These are phyloP conservation scores for Fraxinus americana DNA, from an alignment of 257 asterid species.

Conservation along the genomic window DNA sequence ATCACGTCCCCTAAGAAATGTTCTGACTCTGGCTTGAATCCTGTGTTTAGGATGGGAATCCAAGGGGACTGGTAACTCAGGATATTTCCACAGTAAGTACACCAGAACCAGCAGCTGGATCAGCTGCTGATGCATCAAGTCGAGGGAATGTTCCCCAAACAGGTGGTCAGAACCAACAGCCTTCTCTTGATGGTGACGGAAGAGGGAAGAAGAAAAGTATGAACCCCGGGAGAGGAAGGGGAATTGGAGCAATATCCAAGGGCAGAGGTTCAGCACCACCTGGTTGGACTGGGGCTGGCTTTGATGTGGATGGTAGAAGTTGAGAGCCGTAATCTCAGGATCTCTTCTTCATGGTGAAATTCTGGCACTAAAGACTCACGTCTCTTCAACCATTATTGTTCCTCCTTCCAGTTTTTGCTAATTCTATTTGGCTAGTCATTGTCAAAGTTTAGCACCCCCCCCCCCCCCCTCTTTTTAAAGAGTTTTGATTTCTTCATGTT, in stretches of 20 bases:
- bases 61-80: constrained; percentile 33
- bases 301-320: constrained; percentile 78
- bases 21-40: constrained; percentile 23
- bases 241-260: constrained; percentile 74
- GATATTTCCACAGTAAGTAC: constrained; percentile 41
- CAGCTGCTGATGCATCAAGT: constrained; percentile 29
- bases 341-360: neutral
- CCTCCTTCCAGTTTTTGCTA: neutral
- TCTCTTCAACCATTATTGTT: neutral
- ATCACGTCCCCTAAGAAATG: neutral
- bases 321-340: constrained; percentile 30
- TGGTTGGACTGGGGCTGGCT: constrained; percentile 94
- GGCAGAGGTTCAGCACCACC: constrained; percentile 64
- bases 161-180: constrained; percentile 49
- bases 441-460: neutral
- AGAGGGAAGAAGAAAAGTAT: constrained; percentile 61
- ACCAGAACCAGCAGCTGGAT: constrained; percentile 40
- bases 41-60: constrained; percentile 57
- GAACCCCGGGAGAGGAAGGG: constrained; percentile 70
- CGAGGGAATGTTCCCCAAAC: constrained; percentile 35
- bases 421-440: neutral
- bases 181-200: constrained; percentile 49
- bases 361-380: neutral
- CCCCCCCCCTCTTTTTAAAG: too few relatives aligned
- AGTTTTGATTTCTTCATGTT: too few relatives aligned